Conservation (phyloP, 331 rosid genomes). For the Quercus tomentella region DNA sequence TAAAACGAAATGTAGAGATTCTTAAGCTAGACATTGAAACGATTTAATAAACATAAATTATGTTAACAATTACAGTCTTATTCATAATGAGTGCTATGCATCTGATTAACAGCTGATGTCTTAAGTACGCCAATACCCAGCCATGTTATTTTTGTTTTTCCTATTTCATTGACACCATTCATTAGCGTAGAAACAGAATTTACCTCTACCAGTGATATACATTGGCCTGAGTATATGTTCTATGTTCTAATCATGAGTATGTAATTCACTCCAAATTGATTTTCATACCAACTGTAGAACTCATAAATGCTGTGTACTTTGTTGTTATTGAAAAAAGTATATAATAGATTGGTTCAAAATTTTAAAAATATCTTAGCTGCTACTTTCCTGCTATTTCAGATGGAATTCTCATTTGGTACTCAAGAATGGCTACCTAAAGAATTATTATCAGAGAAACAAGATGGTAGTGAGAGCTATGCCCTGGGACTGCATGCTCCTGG, state of each 20-base stretch:
- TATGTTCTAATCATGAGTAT: background rate
- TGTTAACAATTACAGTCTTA: background rate
- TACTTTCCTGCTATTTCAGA: constrained; percentile 42
- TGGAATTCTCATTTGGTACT: constrained; percentile 96
- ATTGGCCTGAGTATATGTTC: background rate
- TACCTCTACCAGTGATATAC: too few species aligned
- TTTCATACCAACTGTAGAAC: background rate
- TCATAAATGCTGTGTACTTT: background rate
- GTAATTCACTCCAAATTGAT: background rate
- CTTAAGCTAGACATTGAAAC: background rate
- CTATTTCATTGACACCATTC: background rate
- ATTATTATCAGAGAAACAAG: constrained; percentile 36
- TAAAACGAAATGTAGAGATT: background rate
- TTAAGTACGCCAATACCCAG: background rate
- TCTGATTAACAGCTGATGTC: background rate
- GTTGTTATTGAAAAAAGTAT: background rate
- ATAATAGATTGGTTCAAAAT: background rate
- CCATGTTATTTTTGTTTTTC: background rate
- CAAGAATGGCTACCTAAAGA: constrained; percentile 70
- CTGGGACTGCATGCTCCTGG: constrained; percentile 55
- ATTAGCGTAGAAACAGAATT: too few species aligned
- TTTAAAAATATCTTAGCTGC: background rate
- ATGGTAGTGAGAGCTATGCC: constrained; percentile 36
- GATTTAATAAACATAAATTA: background rate
- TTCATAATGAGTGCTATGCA: background rate